Conservation (phyloP, 495 filamentous ascomycete genomes). For the Chaetomidium leptoderma region DNA sequence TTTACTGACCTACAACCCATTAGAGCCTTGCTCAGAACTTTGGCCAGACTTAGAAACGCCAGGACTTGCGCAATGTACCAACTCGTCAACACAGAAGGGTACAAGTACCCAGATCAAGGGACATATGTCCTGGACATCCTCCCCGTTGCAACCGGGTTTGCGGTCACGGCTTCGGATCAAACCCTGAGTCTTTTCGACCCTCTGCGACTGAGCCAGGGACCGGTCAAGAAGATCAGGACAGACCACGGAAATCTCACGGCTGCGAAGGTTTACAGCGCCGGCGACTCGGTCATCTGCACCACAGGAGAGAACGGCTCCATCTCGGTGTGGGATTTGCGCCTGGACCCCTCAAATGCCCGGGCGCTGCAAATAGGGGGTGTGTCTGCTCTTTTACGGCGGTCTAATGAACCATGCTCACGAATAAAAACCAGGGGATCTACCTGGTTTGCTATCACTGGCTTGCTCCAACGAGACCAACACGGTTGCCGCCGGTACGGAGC, state of each 20-base stretch:
- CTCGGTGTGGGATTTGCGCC: conserved; percentile 54
- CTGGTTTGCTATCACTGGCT: conserved; percentile 64
- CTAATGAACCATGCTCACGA: conserved; percentile 35
- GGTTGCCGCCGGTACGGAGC: conserved; percentile 74
- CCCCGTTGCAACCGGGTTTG: conserved; percentile 42
- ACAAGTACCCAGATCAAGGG: conserved; percentile 39
- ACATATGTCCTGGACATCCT: conserved; percentile 53
- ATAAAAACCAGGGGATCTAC: neutral
- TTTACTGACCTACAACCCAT: neutral
- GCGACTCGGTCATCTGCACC: conserved; percentile 47
- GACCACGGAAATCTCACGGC: conserved; percentile 56
- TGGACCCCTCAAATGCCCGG: conserved; percentile 30
- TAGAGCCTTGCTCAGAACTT: neutral
- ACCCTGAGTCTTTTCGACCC: conserved; percentile 54
- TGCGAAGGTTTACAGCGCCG: conserved; percentile 44
- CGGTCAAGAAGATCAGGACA: conserved; percentile 39
- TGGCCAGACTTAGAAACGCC: neutral
- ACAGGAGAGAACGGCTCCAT: conserved; percentile 60
- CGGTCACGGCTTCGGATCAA: conserved; percentile 51
- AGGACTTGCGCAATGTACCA: conserved; percentile 41
- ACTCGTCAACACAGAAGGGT: conserved; percentile 39
- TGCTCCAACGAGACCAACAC: conserved; percentile 54
- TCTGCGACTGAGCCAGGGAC: conserved; percentile 38
- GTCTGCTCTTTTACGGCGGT: conserved; percentile 32
- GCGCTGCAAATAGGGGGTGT: conserved; percentile 44